phyloP scores from a whole-genome alignment of 345 rosid species.

The Streptanthus diversifolius region DNA sequence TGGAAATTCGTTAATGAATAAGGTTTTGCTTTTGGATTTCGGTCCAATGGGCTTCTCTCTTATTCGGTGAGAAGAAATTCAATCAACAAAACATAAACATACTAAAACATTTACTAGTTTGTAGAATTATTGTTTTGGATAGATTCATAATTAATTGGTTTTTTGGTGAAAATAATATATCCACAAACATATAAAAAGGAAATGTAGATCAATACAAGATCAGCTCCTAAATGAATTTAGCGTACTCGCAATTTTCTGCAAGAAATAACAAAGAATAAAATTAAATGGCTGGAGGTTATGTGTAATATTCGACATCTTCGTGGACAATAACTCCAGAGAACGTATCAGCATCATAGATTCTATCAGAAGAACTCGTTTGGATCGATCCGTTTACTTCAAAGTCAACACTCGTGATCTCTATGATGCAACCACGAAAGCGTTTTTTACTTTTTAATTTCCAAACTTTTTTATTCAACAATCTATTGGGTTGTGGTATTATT shows the following conservation, averaged over 20 bases:
- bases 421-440: conserved; percentile 12
- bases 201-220: not conserved
- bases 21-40: not conserved
- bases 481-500: conserved; percentile 2
- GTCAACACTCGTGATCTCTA: conserved; percentile 24
- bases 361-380: conserved; percentile 15
- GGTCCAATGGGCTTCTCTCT: not conserved
- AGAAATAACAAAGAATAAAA: not conserved
- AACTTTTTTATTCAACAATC: not conserved
- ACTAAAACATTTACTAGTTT: not conserved
- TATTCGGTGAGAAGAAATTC: not conserved
- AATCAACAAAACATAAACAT: not conserved
- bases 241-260: not conserved
- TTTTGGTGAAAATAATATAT: not conserved
- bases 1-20: not conserved
- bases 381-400: conserved; percentile 17
- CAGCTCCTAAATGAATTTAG: not conserved
- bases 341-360: not conserved
- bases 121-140: not conserved
- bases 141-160: not conserved
- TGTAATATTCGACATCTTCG: not conserved
- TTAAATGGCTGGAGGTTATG: not conserved
- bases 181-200: not conserved
- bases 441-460: not conserved
- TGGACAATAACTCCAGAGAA: not conserved